Conservation (phyloP, 2,329 filamentous ascomycete genomes). For the Cytospora schulzeri region DNA sequence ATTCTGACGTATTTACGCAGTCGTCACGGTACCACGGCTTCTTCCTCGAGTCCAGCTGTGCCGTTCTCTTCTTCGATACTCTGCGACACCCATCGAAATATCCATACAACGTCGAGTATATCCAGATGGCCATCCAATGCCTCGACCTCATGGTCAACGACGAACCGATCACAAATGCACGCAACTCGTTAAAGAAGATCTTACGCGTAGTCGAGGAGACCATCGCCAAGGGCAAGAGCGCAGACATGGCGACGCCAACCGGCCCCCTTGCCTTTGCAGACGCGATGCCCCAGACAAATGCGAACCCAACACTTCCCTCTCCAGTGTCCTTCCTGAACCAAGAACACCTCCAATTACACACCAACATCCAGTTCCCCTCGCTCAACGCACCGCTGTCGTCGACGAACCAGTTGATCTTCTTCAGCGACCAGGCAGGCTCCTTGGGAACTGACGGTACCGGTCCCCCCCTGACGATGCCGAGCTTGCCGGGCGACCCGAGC, state of each 20-base stretch:
- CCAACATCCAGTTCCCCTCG: conserved; percentile 31
- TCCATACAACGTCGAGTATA: conserved; percentile 35
- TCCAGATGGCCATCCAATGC: conserved; percentile 32
- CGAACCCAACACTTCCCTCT: conserved; percentile 11
- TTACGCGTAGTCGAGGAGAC: conserved; percentile 31
- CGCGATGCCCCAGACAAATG: conserved; percentile 14
- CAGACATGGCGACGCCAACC: conserved; percentile 1
- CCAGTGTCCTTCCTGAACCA: conserved; percentile 12
- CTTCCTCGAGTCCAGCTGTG: conserved; percentile 36
- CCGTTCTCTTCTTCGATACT: conserved; percentile 36
- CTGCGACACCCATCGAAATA: conserved; percentile 35
- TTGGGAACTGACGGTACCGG: conserved; percentile 4
- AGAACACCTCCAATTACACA: conserved; percentile 16
- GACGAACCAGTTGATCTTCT: conserved; percentile 30
- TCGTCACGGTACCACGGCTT: conserved; percentile 31
- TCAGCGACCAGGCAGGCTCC: conserved; percentile 28
- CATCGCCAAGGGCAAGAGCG: conserved; percentile 29
- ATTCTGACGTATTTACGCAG: not conserved
- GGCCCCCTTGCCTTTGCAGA: conserved; percentile 19
- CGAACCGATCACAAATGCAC: conserved; percentile 30
- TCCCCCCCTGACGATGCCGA: conserved; percentile 11
- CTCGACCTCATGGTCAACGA: conserved; percentile 32
- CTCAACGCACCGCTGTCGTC: conserved; percentile 25
- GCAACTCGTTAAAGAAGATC: conserved; percentile 30
- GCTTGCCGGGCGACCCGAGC: not conserved